Conservation (phyloP, 257 asterid species). For the Scutellaria baicalensis region DNA sequence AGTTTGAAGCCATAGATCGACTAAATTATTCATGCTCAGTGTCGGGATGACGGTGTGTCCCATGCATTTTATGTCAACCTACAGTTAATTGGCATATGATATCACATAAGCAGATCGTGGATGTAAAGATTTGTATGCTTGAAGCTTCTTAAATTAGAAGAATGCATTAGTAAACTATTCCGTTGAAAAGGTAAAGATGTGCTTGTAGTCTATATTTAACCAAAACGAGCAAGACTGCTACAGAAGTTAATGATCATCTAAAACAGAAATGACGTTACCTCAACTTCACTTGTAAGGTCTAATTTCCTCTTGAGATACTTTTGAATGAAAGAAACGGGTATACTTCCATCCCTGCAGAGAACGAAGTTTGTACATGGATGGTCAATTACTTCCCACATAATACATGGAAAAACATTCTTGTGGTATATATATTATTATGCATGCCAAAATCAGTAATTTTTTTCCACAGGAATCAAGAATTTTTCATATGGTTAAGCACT, state of each 20-base stretch:
- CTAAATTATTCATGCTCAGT: slow-evolving; percentile 32
- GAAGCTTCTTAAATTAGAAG: not conserved
- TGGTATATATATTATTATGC: not conserved
- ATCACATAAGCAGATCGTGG: not conserved
- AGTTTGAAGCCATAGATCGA: slow-evolving; percentile 54
- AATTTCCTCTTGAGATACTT: slow-evolving; percentile 48
- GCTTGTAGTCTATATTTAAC: not conserved
- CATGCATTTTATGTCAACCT: slow-evolving; percentile 69
- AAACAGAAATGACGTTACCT: slow-evolving; percentile 27
- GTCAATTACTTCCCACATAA: not conserved
- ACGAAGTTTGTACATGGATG: not conserved
- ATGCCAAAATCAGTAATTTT: not conserved
- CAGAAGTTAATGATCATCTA: not conserved
- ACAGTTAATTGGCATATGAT: not conserved
- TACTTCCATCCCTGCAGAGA: slow-evolving; percentile 60
- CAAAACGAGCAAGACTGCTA: not conserved
- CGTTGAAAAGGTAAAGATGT: not conserved
- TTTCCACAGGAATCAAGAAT: not conserved
- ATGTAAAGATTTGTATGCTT: not conserved
- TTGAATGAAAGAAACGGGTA: slow-evolving; percentile 53
- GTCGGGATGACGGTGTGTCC: slow-evolving; percentile 45
- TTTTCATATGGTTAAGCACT: not conserved
- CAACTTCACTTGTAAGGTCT: slow-evolving; percentile 37
- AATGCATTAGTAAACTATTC: not conserved
- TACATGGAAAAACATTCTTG: not conserved